Evolutionary conservation across 164 flowering plant species (phyloP).

Genomic region (Sedum album): DNA sequence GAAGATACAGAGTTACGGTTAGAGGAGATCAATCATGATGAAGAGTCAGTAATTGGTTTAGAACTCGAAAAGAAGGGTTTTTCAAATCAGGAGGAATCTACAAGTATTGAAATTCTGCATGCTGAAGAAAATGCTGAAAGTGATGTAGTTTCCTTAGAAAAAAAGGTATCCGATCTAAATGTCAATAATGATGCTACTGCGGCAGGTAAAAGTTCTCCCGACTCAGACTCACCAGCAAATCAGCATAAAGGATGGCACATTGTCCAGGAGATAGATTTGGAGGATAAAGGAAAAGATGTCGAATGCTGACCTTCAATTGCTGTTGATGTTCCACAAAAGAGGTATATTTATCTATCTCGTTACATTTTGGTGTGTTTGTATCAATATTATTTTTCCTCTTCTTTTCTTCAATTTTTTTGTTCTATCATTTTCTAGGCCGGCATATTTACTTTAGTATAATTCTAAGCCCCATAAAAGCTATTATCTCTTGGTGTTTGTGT

Average conservation of each 20-base stretch:
- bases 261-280: too few relatives aligned
- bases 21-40: background rate
- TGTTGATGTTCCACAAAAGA: background rate
- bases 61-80: background rate
- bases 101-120: background rate
- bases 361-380: too few relatives aligned
- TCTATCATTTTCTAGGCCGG: too few relatives aligned
- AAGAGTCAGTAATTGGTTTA: background rate
- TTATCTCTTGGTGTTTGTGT: too few relatives aligned
- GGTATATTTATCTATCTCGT: too few relatives aligned
- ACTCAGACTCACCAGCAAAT: background rate
- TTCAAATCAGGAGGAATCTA: slow-evolving; percentile 2
- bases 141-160: background rate
- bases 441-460: too few relatives aligned
- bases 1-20: background rate
- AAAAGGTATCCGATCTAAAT: background rate
- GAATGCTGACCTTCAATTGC: background rate
- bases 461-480: too few relatives aligned
- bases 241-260: too few relatives aligned
- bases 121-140: too few relatives aligned
- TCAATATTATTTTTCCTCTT: too few relatives aligned
- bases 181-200: background rate
- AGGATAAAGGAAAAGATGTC: background rate
- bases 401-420: too few relatives aligned
- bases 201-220: background rate